Conservation (phyloP, 2,329 filamentous ascomycete genomes). For the Xylaria digitata region DNA sequence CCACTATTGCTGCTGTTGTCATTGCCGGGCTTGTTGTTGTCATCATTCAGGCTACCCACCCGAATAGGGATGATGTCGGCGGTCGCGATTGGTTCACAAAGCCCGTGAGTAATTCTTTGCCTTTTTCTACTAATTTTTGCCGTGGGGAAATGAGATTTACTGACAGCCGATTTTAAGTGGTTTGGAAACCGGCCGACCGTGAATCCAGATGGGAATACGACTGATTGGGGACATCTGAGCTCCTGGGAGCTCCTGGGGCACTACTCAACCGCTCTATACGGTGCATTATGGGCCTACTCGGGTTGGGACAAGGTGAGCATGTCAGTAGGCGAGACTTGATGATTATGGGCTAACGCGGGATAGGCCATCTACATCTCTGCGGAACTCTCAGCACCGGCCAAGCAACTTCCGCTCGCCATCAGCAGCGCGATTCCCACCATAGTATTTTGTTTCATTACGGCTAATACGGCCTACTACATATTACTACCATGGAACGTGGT, state of each 20-base stretch:
- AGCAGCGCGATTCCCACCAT: conserved; percentile 71
- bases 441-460: conserved; percentile 67
- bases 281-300: conserved; percentile 72
- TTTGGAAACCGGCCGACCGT: conserved; percentile 63
- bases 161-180: conserved; percentile 53
- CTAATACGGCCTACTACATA: conserved; percentile 72
- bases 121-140: not conserved
- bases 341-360: not conserved
- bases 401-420: conserved; percentile 69
- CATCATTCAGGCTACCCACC: conserved; percentile 53
- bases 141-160: too few species aligned
- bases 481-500: conserved; percentile 69
- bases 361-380: conserved; percentile 67
- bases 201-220: conserved; percentile 61
- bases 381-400: conserved; percentile 62
- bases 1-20: conserved; percentile 61
- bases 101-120: conserved; percentile 40
- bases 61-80: conserved; percentile 54
- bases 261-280: conserved; percentile 70
- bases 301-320: conserved; percentile 72
- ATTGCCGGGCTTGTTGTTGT: conserved; percentile 62
- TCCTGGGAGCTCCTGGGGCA: conserved; percentile 70
- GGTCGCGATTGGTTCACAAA: conserved; percentile 64
- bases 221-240: conserved; percentile 61
- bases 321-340: not conserved